These are phyloP conservation scores for Seiridium unicorne DNA, from an alignment of 2,329 filamentous ascomycete genomes.

Conservation along the genomic window DNA sequence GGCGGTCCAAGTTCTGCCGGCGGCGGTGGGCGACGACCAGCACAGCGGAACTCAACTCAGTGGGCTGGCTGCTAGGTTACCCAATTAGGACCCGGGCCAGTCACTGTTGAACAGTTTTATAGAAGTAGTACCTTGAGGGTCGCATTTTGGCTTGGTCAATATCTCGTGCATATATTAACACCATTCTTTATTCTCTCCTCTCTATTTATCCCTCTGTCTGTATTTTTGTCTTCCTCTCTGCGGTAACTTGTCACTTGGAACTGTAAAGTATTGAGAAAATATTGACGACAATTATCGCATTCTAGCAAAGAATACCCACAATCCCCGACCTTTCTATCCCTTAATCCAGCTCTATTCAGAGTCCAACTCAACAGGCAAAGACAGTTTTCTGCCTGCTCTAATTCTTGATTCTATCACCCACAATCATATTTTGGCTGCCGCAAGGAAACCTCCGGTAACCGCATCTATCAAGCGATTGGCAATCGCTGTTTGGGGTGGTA, in stretches of 20 bases:
- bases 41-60: not conserved
- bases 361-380: too few species aligned
- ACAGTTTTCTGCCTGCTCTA: not conserved
- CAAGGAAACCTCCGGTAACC: constrained; percentile 73
- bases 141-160: not conserved
- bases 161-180: not conserved
- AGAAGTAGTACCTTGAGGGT: not conserved
- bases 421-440: constrained; percentile 47
- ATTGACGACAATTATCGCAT: too few species aligned
- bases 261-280: too few species aligned
- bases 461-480: constrained; percentile 84
- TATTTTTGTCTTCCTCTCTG: not conserved
- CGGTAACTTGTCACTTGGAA: too few species aligned
- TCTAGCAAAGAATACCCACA: too few species aligned
- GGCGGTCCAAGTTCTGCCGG: not conserved
- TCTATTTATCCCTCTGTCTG: not conserved
- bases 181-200: not conserved
- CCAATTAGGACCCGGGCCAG: not conserved
- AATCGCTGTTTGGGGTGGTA: constrained; percentile 88
- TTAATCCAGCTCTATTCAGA: too few species aligned
- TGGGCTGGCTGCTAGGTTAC: too few species aligned
- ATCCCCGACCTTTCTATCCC: too few species aligned
- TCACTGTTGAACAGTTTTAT: not conserved
- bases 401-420: not conserved
- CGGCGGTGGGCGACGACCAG: not conserved